Base-by-base conservation (phyloP, 805 yeast species). In the Lipomyces starkeyi region DNA sequence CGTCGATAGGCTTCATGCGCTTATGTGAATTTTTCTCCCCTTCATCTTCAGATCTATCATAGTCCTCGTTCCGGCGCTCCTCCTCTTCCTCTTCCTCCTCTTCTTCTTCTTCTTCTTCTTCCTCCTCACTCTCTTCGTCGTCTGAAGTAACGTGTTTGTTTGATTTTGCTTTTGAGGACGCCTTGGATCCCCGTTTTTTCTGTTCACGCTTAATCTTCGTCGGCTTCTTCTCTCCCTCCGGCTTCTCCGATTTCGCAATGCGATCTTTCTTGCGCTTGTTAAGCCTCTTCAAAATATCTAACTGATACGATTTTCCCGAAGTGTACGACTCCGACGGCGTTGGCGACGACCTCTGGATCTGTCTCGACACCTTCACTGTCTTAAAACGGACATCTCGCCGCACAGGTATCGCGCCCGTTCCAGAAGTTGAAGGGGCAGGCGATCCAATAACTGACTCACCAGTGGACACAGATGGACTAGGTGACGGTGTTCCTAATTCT, bases 71-170 rank as follows among this genome's bases (percentile, higher is more conserved):
- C 53, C 34, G 35, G 20, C 29, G 67, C 27, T 43, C 61, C 35
- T 62, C 61, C 17, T 40, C 59, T 17, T 58, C 63, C n/a, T 34
- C 63, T 6, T 73, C 73, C 1, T 70, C 73, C 14, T 75, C 77
- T 65, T 79, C 74, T 0, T 81, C 80, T 22, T 73, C 75, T 6
- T 80, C 77, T 65, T 79, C 82, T 47, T 77, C 75, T 3, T 83
- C 83, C 55, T 80, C 78, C 14, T 83, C 74, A 61, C 85, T 82
- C 2, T 69, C 62, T 7, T 67, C 71, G 35, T 67, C 70, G 3
- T 64, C 65, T 13, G 71, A 68, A 29, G 64, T 58, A 35, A 68
- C 40, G 32, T 66, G 66, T 43, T 68, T 70, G 27, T 53, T 62
- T 2, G 68, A 64, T 40, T 55, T 65, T 17, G 47, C 61, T 9